These are phyloP conservation scores for Avena atlantica DNA, from an alignment of 176 grass and related monocot species.

Conservation along the genomic window DNA sequence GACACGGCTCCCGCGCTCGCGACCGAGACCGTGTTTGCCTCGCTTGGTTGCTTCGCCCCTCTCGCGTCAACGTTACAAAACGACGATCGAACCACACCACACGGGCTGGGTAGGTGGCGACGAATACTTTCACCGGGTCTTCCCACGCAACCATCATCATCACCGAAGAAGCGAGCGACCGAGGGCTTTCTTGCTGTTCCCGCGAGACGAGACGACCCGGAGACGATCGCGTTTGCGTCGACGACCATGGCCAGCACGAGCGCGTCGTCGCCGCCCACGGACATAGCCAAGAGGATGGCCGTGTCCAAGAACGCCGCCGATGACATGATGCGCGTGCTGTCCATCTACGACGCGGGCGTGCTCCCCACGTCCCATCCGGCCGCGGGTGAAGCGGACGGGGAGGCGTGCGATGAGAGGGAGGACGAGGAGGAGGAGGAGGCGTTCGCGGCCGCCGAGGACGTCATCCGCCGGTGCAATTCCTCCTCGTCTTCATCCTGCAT, in stretches of 20 bases:
- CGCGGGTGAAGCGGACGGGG: not conserved
- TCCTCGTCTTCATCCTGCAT: not conserved
- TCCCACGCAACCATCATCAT: conserved; percentile 14
- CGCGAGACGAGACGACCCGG: not conserved
- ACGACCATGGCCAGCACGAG: not conserved
- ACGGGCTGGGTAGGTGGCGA: not conserved
- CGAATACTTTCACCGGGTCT: not conserved
- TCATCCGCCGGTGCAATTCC: conserved; percentile 49
- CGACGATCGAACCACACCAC: not conserved
- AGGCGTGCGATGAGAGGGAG: not conserved
- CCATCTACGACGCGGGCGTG: conserved; percentile 59
- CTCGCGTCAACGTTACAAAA: conserved; percentile 14
- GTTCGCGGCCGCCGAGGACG: conserved; percentile 41
- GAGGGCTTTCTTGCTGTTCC: conserved; percentile 17
- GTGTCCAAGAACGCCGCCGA: conserved; percentile 84
- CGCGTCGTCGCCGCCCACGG: not conserved
- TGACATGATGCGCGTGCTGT: conserved; percentile 86
- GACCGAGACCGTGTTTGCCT: not conserved
- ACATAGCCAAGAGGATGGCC: conserved; percentile 38
- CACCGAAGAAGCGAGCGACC: not conserved
- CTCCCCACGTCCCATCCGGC: conserved; percentile 18
- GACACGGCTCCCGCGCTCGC: not conserved
- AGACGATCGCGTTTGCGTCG: not conserved
- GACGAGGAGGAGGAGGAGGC: conserved; percentile 36
- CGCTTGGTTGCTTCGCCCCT: not conserved